Conservation (phyloP, 2,329 filamentous ascomycete species). For the Neoarthrinium moseri region DNA sequence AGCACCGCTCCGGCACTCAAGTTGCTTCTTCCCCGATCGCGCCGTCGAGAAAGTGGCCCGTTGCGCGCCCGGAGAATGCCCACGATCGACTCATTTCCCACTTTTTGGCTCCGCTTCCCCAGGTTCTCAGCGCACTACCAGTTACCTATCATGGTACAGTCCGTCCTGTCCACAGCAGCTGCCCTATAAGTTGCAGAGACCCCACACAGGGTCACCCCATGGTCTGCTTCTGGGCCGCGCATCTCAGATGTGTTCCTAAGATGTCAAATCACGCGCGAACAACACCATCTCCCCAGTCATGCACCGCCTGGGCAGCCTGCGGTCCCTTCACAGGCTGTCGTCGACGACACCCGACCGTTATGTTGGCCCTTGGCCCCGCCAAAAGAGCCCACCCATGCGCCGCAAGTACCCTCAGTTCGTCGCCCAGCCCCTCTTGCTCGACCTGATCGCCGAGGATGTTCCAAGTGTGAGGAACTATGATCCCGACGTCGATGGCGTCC, state of each 20-base stretch:
- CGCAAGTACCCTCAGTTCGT: conserved; percentile 21
- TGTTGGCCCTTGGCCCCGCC: neutral
- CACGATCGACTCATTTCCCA: neutral
- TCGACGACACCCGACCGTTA: conserved; percentile 10
- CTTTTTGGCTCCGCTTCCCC: neutral
- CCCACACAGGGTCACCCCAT: no score
- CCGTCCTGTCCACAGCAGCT: no score
- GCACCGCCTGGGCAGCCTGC: conserved; percentile 17
- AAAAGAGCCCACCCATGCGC: neutral
- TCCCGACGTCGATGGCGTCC: conserved; percentile 31
- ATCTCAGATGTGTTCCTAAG: no score
- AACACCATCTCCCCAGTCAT: conserved; percentile 14
- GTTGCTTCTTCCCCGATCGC: neutral
- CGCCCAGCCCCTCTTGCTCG: conserved; percentile 43
- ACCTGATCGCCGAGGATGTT: conserved; percentile 50
- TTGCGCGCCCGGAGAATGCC: neutral
- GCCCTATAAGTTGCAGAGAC: no score
- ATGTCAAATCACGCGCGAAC: conserved; percentile 12
- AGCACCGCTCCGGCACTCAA: no score
- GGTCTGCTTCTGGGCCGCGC: neutral
- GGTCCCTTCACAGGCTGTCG: conserved; percentile 11
- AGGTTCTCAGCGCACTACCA: neutral
- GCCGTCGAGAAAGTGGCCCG: neutral
- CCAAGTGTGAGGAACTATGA: conserved; percentile 40
- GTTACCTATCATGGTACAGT: no score